phyloP scores from a whole-genome alignment of 75 land plant genomes.

The Larix kaempferi region DNA sequence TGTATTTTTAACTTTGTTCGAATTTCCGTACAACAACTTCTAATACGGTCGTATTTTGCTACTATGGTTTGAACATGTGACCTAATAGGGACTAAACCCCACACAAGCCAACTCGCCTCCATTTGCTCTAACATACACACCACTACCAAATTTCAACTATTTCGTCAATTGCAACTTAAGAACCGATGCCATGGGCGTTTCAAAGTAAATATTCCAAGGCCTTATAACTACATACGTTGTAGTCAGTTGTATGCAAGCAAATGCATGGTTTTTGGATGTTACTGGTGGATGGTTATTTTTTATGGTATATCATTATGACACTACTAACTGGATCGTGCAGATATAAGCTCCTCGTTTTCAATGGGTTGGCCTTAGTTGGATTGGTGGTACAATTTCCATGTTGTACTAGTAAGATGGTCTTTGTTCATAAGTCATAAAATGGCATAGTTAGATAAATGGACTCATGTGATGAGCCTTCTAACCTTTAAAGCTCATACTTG shows the following conservation, averaged over 20 bases:
- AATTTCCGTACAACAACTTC: too few species aligned
- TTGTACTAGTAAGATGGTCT: not conserved
- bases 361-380: not conserved
- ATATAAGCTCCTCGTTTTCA: not conserved
- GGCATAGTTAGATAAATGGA: constrained; percentile 3
- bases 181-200: not conserved
- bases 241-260: not conserved
- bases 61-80: too few species aligned
- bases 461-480: too few species aligned
- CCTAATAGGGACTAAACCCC: too few species aligned
- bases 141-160: not conserved
- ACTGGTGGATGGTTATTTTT: constrained; percentile 1
- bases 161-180: not conserved
- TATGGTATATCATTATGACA: not conserved
- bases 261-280: constrained; percentile 3
- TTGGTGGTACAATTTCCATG: not conserved
- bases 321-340: too few species aligned
- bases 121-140: not conserved
- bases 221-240: too few species aligned
- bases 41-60: too few species aligned
- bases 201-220: too few species aligned
- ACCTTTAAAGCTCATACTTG: too few species aligned
- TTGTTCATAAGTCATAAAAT: not conserved
- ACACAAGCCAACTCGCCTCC: too few species aligned
- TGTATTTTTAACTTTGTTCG: too few species aligned